Evolutionary conservation across 176 grass and related monocot species (phyloP), one percentile per base, ranked within the genome.

Genomic region (Bothriochloa decipiens): DNA sequence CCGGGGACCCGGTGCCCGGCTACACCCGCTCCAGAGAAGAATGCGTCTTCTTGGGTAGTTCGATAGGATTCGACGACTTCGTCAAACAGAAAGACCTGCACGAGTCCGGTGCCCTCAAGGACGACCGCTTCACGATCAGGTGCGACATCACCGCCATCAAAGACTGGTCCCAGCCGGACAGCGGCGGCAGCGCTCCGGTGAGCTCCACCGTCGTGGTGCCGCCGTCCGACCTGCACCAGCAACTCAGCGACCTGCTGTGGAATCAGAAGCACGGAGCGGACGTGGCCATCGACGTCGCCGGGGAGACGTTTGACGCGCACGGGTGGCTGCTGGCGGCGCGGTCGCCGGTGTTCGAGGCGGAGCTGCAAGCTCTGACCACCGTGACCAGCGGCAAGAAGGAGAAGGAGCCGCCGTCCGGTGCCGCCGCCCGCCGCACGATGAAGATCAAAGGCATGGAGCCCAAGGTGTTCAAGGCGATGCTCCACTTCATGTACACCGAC

Each of bases 401-500:
- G 16, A 18, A 18, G 49, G 49, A 50, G 4, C 16, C 16, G 29
- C 3, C 11, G 11, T 0, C 7, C 2, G 49, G 6, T 1, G 29
- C 6, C 22, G 35, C 35, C 40, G 36, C 22, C 46, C 49, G 16
- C 49, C 49, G 52, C 7, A 2, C 8, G 18, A 14, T 55, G 7
- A 39, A 6, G 76, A 46, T 74, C 77, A 41, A 79, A 6, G 77
- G 16, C 9, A 23, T 65, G 39, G 40, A 65, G 11, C 61, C 77
- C 1, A 3, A 22, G 15, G 40, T 65, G 25, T 79, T 66, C 77
- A 47, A 12, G 61, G 61, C 61, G 4, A 27, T 79, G 40, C 77
- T 79, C 40, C 77, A 47, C 60, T 79, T 22, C 61, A 5, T 25
- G 27, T 80, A 80, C 42, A 80, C 77, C 16, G 27, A 80, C 63